Conservation (phyloP, 176 grass and related monocot species). For the Cocos nucifera region DNA sequence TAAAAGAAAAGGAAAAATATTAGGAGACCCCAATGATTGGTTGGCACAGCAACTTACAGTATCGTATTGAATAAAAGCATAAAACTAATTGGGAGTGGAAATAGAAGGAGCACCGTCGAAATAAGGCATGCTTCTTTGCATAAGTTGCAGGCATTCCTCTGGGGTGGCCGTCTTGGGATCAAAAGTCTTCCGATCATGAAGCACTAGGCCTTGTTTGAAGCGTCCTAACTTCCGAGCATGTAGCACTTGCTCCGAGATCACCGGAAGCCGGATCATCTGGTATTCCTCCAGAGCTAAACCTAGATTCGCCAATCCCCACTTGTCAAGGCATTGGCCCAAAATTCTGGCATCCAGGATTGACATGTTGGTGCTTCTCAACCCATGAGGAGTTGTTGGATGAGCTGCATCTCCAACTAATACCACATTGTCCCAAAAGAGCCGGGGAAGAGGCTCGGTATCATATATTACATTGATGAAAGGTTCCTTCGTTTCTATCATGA, state of each 20-base stretch:
- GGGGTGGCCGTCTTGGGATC: constrained; percentile 9
- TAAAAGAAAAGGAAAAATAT: too few species aligned
- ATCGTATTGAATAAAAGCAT: too few species aligned
- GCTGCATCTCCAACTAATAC: constrained; percentile 66
- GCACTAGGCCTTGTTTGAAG: constrained; percentile 56
- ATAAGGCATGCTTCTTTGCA: constrained; percentile 64
- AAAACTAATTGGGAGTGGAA: not conserved
- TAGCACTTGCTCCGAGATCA: constrained; percentile 48
- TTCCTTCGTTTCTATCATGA: constrained; percentile 44
- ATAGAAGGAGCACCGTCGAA: constrained; percentile 29
- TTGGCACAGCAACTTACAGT: too few species aligned
- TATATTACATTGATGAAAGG: constrained; percentile 87
- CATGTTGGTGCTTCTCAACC: constrained; percentile 90
- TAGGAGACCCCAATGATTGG: too few species aligned
- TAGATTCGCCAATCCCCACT: constrained; percentile 14
- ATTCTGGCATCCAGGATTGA: constrained; percentile 50
- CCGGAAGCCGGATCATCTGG: constrained; percentile 43
- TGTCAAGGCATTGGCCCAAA: constrained; percentile 50
- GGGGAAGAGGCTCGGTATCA: constrained; percentile 46
- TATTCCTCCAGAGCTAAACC: constrained; percentile 36
- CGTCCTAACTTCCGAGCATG: constrained; percentile 62
- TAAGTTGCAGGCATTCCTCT: constrained; percentile 24
- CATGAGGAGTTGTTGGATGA: constrained; percentile 83
- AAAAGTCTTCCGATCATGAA: constrained; percentile 18
- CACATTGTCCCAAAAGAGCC: constrained; percentile 48